Evolutionary conservation across 1,139 yeast species (phyloP).

Genomic region (Kazachstania sp.): DNA sequence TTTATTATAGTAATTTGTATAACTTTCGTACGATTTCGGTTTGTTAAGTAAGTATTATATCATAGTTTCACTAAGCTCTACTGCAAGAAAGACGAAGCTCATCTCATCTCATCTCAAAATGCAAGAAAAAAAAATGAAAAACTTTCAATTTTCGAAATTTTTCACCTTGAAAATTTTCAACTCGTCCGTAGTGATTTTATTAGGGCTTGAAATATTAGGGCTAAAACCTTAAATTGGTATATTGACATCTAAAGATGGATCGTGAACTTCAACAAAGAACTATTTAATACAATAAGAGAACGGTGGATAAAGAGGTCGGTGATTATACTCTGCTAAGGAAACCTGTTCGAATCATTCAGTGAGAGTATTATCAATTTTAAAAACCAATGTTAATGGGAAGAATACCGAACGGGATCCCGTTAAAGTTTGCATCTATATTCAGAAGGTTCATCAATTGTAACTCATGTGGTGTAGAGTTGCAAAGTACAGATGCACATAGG

Average conservation of each 20-base stretch:
- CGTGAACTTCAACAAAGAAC: not conserved
- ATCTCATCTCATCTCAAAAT: slow-evolving; percentile 7
- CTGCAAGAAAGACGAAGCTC: slow-evolving; percentile 1
- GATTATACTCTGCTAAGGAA: too few species aligned
- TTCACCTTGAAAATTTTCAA: slow-evolving; percentile 2
- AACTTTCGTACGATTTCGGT: not conserved
- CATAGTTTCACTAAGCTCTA: too few species aligned
- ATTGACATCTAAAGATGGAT: not conserved
- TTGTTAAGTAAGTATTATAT: not conserved
- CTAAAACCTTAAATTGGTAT: not conserved
- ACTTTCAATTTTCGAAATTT: not conserved
- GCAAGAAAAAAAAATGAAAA: not conserved
- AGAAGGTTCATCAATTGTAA: slow-evolving; percentile 21
- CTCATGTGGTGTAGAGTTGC: slow-evolving; percentile 50
- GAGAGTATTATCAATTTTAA: not conserved
- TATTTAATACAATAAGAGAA: too few species aligned
- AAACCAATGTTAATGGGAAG: not conserved
- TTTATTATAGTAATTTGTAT: too few species aligned
- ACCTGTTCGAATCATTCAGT: not conserved
- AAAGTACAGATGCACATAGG: slow-evolving; percentile 30
- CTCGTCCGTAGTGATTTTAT: not conserved
- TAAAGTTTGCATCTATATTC: not conserved
- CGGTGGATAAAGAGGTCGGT: too few species aligned
- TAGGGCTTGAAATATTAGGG: not conserved
- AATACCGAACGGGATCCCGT: not conserved